These are phyloP conservation scores for Acidomyces sp. DNA, from an alignment of 495 filamentous ascomycete species.

Conservation along the genomic window DNA sequence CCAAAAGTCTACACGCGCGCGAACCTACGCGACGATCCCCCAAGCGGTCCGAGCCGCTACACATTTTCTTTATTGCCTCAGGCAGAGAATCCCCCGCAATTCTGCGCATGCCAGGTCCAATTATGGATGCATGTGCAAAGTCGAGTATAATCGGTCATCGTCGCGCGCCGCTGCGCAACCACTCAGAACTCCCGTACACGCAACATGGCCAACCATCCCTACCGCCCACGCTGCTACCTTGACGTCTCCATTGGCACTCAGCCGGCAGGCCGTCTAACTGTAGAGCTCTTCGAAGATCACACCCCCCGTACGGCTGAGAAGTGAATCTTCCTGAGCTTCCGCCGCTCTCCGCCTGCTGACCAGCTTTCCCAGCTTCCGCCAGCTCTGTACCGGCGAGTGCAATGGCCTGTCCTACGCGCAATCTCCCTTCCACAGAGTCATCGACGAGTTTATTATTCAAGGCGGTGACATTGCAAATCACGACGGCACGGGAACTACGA, in stretches of 20 bases:
- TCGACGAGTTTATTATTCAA: conserved; percentile 37
- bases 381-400: conserved; percentile 24
- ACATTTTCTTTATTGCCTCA: too few relatives aligned
- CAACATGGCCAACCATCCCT: too few relatives aligned
- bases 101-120: too few relatives aligned
- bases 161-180: too few relatives aligned
- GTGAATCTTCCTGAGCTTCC: conserved; percentile 26
- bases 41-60: too few relatives aligned
- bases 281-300: conserved; percentile 36
- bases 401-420: conserved; percentile 24
- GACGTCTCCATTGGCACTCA: conserved; percentile 30
- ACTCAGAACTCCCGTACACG: too few relatives aligned
- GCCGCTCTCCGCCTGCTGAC: conserved; percentile 2
- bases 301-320: conserved; percentile 35
- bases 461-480: conserved; percentile 34
- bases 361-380: conserved; percentile 23
- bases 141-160: too few relatives aligned
- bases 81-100: too few relatives aligned
- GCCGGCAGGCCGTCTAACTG: conserved; percentile 31
- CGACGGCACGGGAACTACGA: conserved; percentile 32
- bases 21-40: too few relatives aligned
- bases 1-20: too few relatives aligned
- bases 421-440: conserved; percentile 33
- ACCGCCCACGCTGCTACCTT: conserved; percentile 32
- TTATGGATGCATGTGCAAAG: too few relatives aligned